Conservation (phyloP, 176 grass and related monocot genomes). For the Avena eriantha region DNA sequence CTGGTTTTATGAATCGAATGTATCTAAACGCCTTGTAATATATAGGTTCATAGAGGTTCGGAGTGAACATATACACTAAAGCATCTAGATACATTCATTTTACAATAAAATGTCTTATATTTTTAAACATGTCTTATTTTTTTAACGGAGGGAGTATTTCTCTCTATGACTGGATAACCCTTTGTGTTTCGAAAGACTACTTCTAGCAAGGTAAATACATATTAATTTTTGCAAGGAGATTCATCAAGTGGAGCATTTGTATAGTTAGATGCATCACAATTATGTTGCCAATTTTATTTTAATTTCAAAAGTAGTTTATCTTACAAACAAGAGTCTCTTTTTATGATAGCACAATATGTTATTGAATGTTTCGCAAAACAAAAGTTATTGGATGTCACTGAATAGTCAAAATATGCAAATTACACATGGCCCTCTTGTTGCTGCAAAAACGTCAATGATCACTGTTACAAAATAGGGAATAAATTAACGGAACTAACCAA, state of each 20-base stretch:
- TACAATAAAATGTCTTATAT: too few relatives aligned
- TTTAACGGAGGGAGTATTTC: too few relatives aligned
- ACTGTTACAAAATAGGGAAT: neutral
- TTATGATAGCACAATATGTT: neutral
- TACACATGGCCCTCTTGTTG: neutral
- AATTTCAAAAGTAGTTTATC: neutral
- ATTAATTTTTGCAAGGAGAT: neutral
- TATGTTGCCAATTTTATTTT: too few relatives aligned
- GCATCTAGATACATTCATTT: too few relatives aligned
- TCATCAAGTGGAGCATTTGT: neutral
- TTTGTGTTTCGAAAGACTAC: constrained; percentile 25
- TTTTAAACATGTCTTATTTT: too few relatives aligned
- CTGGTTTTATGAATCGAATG: too few relatives aligned
- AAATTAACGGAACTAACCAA: constrained; percentile 27
- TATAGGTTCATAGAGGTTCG: too few relatives aligned
- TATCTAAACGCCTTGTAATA: neutral
- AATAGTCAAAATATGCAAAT: neutral
- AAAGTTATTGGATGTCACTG: neutral
- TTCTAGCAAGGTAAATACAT: too few relatives aligned
- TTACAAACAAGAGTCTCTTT: neutral
- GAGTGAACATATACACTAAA: too few relatives aligned
- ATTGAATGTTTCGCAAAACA: neutral
- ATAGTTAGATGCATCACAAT: neutral
- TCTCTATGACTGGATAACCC: neutral
- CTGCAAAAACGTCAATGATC: constrained; percentile 39